Evolutionary conservation across 768 basidiomycete genomes (phyloP).

Genomic region (Arthromyces matolae): DNA sequence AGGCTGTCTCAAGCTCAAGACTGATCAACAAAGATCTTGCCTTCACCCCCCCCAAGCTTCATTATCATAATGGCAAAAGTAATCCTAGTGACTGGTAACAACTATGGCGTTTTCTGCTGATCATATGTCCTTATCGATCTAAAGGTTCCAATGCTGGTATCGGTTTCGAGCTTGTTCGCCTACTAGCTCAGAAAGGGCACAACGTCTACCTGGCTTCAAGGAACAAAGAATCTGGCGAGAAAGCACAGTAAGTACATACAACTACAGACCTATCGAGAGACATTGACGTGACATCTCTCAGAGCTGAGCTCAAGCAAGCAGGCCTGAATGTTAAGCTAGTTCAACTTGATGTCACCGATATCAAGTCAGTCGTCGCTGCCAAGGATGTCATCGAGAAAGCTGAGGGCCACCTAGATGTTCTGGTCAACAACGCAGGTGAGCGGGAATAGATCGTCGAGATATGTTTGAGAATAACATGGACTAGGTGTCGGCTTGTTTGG

Average conservation of each 20-base stretch:
- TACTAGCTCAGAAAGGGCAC: conserved; percentile 40
- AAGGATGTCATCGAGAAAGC: conserved; percentile 32
- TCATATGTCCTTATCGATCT: background rate
- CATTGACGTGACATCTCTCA: too few relatives aligned
- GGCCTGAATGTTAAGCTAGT: conserved; percentile 28
- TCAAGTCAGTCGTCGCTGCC: conserved; percentile 31
- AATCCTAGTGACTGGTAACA: conserved; percentile 20
- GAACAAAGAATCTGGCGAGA: conserved; percentile 34
- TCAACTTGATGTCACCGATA: conserved; percentile 37
- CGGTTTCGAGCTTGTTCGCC: conserved; percentile 40
- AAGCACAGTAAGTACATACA: conserved; percentile 40
- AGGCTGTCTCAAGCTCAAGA: too few relatives aligned
- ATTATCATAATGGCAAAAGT: conserved; percentile 10
- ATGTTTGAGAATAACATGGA: background rate
- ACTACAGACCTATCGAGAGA: too few relatives aligned
- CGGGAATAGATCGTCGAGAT: background rate
- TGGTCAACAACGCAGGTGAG: conserved; percentile 45
- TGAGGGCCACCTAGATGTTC: conserved; percentile 40
- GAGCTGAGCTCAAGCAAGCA: conserved; percentile 17
- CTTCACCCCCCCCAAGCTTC: background rate
- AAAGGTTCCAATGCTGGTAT: conserved; percentile 44
- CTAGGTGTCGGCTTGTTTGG: conserved; percentile 28
- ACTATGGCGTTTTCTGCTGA: too few relatives aligned
- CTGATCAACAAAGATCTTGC: too few relatives aligned
- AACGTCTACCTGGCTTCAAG: conserved; percentile 43